Percentiles rank a stretch among this genome's conserved stretches.
These are phyloP conservation scores for Capsicum rhomboideum DNA, from an alignment of 257 asterid species.

Conservation along the genomic window DNA sequence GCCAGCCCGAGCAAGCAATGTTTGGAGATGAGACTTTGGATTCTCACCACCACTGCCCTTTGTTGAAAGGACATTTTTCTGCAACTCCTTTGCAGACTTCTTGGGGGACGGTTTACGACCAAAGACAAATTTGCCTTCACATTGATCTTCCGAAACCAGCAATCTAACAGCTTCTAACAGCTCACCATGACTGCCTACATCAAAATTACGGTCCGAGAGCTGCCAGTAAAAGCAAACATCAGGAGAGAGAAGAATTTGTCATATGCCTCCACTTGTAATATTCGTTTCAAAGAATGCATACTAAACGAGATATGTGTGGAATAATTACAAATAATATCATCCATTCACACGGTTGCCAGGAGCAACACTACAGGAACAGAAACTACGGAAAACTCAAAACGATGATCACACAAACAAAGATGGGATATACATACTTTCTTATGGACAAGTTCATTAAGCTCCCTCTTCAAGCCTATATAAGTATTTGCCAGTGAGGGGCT, in stretches of 20 bases:
- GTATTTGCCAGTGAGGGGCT: conserved; percentile 58
- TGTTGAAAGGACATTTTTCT: conserved; percentile 4
- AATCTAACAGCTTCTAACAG: conserved; percentile 72
- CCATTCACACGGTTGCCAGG: not conserved
- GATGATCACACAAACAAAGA: not conserved
- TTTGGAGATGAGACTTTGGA: conserved; percentile 70
- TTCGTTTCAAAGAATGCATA: not conserved
- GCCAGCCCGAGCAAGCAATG: conserved; percentile 69
- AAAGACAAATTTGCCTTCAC: conserved; percentile 85
- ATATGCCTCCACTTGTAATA: not conserved
- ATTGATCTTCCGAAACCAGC: conserved; percentile 67
- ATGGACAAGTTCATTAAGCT: conserved; percentile 73
- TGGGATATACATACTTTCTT: conserved; percentile 39
- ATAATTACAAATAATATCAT: not conserved
- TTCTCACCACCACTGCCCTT: conserved; percentile 38
- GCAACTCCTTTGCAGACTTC: conserved; percentile 27
- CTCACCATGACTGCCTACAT: conserved; percentile 37
- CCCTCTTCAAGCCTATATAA: conserved; percentile 56
- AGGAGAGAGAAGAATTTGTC: conserved; percentile 5
- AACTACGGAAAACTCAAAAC: not conserved
- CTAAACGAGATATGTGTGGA: not conserved
- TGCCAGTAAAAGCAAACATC: conserved; percentile 32
- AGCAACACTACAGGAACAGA: not conserved
- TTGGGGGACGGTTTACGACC: conserved; percentile 49
- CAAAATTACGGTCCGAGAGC: conserved; percentile 64